Base-by-base conservation (phyloP, 768 basidiomycete species). In the Mycena rosella region DNA sequence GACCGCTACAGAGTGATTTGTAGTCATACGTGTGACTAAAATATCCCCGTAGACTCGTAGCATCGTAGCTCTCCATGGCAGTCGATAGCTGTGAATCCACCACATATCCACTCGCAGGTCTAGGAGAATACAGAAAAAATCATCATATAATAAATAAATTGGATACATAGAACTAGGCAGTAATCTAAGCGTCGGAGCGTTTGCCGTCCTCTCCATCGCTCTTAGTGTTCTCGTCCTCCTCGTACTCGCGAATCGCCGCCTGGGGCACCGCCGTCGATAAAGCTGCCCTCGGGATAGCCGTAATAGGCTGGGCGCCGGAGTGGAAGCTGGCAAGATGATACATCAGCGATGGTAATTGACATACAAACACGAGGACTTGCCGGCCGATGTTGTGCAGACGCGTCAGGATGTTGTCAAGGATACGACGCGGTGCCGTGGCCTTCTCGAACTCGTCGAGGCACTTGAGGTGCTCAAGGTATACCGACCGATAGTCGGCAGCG, bases 381-480 rank as follows among this genome's bases (percentile, higher is more conserved):
- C 68, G 64, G 4, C 68, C 68, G 13, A 59, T n/a, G 30, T 65
- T 59, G 47, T 65, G 60, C 22, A 66, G 18, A 17, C 59, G 60
- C 20, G 40, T 65, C 29, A 63, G n/a, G 15, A 63, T 55, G 18
- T 63, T 34, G n/a, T 3, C 30, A 13, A 54, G 53, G 22, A 54
- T 54, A 24, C 9, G 3, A n/a, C 20, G 18, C 7, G 17, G 18
- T 5, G 18, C n/a, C 3, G 57, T 32, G 29, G 32, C n/a, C 29
- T 45, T 34, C 57, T 58, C 57, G 18, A 58, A 58, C 29, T 67
- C 36, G n/a, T 44, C 30, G 14, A 74, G 65, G 7, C 59, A 59
- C 6, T 42, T 44, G 17, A 77, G 22, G 24, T 73, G 69, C 26
- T 60, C 71, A 1, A 44, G 48, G 57, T 69, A 78, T 18, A 74